Evolutionary conservation across 495 filamentous ascomycete species (phyloP), one percentile per base, ranked within the genome.

Genomic region (Astrothelium subdiscretum): DNA sequence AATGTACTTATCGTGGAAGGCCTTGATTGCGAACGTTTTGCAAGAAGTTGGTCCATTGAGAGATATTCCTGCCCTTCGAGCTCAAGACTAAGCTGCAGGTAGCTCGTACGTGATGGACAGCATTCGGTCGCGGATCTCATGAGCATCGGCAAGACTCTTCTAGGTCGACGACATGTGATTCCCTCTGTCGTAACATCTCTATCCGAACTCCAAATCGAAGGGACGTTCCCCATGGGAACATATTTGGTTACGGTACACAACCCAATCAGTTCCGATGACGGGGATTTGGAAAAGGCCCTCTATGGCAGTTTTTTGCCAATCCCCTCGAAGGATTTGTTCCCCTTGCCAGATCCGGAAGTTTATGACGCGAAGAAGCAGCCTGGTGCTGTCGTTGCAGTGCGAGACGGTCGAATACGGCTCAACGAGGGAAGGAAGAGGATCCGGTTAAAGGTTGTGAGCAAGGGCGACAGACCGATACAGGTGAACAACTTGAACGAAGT

Each of bases 221-320:
- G 95, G 40, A 98, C 94, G 0, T 98, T 98, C 66, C 85, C 81
- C 2, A 85, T 79, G 10, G 95, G 94, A 35, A 97, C 92, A 15
- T 97, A 96, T 70, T 84, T 98, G 20, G 94, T 98, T 1, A 98
- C 94, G 0, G 89, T 98, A 26, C 91, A 96, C 73, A 79, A 94
- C 70, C 94, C 94, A 24, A 87, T 98, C 72, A 83, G 83, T 67
- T 86, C 83, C 63, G 88, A 96, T 62, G 90, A 97, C 68, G 95
- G 94, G 3, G 84, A 97, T 69, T 79, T 98, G 15, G 85, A 83
- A 58, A 83, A 84, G 61, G 95, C 94, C 0, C 76, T 98, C 10
- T 97, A 97, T 72, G 91, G 92, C 18, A 91, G 87, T 68, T 97
- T 97, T 72, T 76, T 98, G 40, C 95, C 94, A 0, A 75, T 96